A percentile compares a stretch with the other conserved stretches of the same genome.
Evolutionary conservation across 805 yeast genomes (phyloP).

Genomic region (Lachancea thermotolerans): DNA sequence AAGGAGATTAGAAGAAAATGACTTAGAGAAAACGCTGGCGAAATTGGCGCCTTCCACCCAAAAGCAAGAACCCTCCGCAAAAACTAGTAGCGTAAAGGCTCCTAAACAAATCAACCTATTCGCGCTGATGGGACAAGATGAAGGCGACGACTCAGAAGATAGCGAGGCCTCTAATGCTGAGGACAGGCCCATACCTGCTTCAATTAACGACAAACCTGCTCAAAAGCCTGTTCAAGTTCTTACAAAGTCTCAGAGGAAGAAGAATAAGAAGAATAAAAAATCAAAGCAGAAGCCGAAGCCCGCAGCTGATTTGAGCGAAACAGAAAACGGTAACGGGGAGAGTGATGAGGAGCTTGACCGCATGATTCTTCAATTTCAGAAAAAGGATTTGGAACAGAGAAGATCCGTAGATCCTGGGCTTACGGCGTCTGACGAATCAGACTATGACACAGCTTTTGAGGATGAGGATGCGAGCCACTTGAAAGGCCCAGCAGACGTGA

Average conservation of each 20-base stretch:
- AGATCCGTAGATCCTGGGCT: constrained; percentile 8
- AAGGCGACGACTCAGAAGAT: constrained; percentile 11
- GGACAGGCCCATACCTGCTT: background rate
- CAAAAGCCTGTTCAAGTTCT: constrained; percentile 7
- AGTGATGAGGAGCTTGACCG: constrained; percentile 56
- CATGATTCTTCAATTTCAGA: constrained; percentile 40
- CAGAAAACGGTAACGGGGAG: constrained; percentile 8
- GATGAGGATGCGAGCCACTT: constrained; percentile 10
- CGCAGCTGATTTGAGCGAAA: constrained; percentile 9
- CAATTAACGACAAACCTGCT: background rate
- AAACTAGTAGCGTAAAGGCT: background rate
- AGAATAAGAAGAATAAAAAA: constrained; percentile 21
- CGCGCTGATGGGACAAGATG: constrained; percentile 24
- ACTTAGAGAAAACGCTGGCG: constrained; percentile 11
- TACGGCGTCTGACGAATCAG: constrained; percentile 20
- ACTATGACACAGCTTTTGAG: constrained; percentile 39
- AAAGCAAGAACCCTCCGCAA: constrained; percentile 4
- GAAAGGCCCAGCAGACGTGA: background rate
- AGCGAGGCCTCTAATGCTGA: background rate
- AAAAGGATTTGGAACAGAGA: constrained; percentile 16
- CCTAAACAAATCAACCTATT: constrained; percentile 15
- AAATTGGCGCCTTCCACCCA: background rate
- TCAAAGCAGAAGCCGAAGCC: constrained; percentile 19
- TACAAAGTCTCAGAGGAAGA: constrained; percentile 26
- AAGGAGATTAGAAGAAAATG: constrained; percentile 29